These are phyloP conservation scores for Leccinum griseonigrum DNA, from an alignment of 1,284 basidiomycete species.

Conservation along the genomic window DNA sequence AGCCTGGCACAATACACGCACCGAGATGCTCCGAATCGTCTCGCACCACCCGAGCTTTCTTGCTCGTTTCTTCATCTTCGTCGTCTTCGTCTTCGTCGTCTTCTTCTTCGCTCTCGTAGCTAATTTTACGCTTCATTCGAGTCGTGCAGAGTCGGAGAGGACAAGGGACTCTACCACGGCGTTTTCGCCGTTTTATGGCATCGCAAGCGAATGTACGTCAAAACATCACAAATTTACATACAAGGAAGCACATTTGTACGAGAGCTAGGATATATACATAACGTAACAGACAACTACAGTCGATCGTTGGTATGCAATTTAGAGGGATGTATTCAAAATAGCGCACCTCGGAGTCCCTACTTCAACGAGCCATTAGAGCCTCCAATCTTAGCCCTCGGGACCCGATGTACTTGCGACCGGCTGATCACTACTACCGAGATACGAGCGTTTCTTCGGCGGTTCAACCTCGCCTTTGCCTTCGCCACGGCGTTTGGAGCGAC, in stretches of 20 bases:
- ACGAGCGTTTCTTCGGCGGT: background rate
- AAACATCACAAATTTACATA: too few species aligned
- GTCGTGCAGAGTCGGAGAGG: background rate
- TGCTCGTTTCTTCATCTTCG: too few species aligned
- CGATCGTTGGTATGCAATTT: too few species aligned
- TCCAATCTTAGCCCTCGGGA: background rate
- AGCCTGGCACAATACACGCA: too few species aligned
- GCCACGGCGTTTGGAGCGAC: background rate
- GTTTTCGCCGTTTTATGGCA: too few species aligned
- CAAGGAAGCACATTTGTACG: too few species aligned
- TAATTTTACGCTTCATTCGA: background rate
- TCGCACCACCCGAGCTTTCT: too few species aligned
- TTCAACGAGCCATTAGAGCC: background rate
- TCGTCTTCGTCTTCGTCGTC: background rate
- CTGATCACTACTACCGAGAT: background rate
- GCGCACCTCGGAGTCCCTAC: background rate
- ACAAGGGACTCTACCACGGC: background rate
- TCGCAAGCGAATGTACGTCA: too few species aligned
- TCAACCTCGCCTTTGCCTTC: background rate
- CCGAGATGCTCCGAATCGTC: too few species aligned
- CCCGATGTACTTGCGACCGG: background rate
- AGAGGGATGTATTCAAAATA: too few species aligned
- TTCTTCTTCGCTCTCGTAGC: background rate
- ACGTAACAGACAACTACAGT: too few species aligned
- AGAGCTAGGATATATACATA: too few species aligned